phyloP scores from a whole-genome alignment of 2,329 filamentous ascomycete genomes.

The Nothopassalora personata region DNA sequence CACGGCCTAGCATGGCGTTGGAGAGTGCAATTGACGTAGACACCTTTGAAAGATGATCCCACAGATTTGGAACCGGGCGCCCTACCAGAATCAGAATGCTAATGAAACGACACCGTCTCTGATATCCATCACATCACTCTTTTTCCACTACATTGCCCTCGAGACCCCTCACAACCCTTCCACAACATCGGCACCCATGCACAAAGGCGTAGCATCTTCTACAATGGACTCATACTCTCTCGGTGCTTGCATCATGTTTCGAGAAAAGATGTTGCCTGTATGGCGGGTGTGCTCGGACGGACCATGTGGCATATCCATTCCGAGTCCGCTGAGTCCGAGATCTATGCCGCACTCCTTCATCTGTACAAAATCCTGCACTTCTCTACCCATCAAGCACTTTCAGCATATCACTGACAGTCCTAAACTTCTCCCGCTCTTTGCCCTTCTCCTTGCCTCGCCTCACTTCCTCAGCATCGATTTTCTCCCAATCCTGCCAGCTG shows the following conservation, averaged over 20 bases:
- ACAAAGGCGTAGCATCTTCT: too few relatives aligned
- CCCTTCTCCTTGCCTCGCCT: slow-evolving; percentile 60
- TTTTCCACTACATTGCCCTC: background rate
- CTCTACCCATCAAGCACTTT: slow-evolving; percentile 36
- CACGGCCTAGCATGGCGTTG: background rate
- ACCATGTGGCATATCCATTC: background rate
- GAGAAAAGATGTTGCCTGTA: background rate
- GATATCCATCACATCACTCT: background rate
- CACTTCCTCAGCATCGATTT: slow-evolving; percentile 74
- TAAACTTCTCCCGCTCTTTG: slow-evolving; percentile 70
- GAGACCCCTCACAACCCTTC: too few relatives aligned
- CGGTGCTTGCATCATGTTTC: background rate
- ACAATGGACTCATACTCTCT: too few relatives aligned
- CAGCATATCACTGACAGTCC: slow-evolving; percentile 54
- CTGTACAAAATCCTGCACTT: background rate
- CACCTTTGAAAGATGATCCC: too few relatives aligned
- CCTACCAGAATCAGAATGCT: background rate
- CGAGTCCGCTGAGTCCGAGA: background rate
- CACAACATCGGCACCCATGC: too few relatives aligned
- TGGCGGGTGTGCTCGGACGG: background rate
- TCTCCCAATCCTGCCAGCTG: slow-evolving; percentile 79
- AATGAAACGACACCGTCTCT: background rate
- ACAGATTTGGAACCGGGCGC: too few relatives aligned
- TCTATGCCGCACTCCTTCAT: background rate
- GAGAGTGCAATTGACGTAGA: background rate